Evolutionary conservation across 2,329 filamentous ascomycete species (phyloP).

Genomic region (Sordariomycetes sp.): DNA sequence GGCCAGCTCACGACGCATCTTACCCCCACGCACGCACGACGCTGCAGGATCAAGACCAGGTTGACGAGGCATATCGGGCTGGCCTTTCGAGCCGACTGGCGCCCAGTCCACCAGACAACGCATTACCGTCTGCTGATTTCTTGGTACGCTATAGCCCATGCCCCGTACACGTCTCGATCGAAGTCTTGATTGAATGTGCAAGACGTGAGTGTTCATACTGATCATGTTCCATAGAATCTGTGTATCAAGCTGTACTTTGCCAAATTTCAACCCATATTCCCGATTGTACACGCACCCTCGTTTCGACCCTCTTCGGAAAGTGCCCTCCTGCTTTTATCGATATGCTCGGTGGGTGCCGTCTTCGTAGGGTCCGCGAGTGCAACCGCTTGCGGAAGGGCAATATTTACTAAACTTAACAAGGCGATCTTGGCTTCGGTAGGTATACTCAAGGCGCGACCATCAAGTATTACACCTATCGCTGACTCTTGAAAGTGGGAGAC

Average conservation of each 20-base stretch:
- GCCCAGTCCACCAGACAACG: no score
- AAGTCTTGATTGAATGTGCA: no score
- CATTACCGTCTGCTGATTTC: no score
- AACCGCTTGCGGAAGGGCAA: constrained; percentile 6
- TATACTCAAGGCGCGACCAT: neutral
- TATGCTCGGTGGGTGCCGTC: constrained; percentile 21
- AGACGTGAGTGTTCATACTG: no score
- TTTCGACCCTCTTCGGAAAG: constrained; percentile 12
- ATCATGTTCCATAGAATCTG: constrained; percentile 8
- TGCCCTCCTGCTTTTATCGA: constrained; percentile 18
- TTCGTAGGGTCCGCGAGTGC: constrained; percentile 18
- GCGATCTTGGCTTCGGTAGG: neutral
- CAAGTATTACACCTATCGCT: neutral
- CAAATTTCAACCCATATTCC: constrained; percentile 10
- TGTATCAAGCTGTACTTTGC: constrained; percentile 11
- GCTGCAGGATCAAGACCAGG: no score
- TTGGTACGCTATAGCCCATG: no score
- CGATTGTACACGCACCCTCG: constrained; percentile 8
- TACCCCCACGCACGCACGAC: no score
- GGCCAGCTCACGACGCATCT: no score
- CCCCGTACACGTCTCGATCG: no score
- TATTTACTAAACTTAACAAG: neutral
- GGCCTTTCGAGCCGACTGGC: no score
- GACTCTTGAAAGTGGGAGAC: neutral
- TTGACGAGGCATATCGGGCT: no score